Conservation (phyloP, 2,329 filamentous ascomycete genomes). For the Colletotrichum sp. region DNA sequence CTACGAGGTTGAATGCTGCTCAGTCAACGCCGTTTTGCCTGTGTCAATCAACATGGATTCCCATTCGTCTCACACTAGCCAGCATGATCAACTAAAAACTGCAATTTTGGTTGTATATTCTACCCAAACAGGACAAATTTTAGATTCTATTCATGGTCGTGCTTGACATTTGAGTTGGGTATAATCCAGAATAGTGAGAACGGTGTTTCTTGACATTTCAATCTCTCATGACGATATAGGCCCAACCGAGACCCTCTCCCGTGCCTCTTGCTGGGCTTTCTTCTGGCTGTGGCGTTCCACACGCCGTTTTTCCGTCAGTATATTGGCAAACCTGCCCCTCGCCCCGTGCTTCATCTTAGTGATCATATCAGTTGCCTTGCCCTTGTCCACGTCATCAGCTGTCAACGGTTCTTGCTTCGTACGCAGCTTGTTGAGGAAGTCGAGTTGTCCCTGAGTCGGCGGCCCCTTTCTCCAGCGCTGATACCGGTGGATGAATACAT, state of each 20-base stretch:
- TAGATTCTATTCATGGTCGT: background rate
- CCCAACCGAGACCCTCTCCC: constrained; percentile 61
- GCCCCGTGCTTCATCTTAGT: constrained; percentile 89
- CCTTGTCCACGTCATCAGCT: constrained; percentile 70
- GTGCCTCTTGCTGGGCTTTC: constrained; percentile 41
- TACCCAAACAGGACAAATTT: background rate
- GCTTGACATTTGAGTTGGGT: background rate
- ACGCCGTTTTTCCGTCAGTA: constrained; percentile 58
- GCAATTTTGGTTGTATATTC: background rate
- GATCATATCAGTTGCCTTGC: constrained; percentile 87
- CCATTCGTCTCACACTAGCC: background rate
- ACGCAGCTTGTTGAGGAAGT: constrained; percentile 72
- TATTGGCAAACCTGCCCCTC: constrained; percentile 62
- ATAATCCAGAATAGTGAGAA: background rate
- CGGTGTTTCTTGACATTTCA: background rate
- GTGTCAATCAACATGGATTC: background rate
- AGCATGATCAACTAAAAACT: background rate
- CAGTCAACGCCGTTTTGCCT: background rate
- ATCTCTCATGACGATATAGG: constrained; percentile 39
- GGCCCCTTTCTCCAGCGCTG: constrained; percentile 73
- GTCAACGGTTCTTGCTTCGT: constrained; percentile 57
- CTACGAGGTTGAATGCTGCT: background rate
- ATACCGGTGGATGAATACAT: constrained; percentile 67
- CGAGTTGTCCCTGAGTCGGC: constrained; percentile 70
- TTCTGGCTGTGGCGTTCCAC: constrained; percentile 40